Evolutionary conservation across 345 rosid genomes (phyloP).

Genomic region (Lepidium aucheri): DNA sequence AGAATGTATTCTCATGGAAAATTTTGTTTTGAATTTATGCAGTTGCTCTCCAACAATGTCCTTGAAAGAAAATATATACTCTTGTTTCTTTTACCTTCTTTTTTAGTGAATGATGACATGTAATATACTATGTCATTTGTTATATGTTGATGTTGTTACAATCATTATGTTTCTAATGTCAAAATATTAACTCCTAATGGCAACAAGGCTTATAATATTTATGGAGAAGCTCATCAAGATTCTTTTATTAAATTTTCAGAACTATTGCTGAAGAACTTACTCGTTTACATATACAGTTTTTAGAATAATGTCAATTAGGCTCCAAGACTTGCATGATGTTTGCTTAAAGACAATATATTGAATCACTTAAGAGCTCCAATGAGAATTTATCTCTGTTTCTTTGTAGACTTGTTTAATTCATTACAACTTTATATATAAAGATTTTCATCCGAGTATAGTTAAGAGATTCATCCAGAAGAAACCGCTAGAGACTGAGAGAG

Average conservation of each 20-base stretch:
- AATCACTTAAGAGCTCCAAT: no score
- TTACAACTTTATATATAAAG: no score
- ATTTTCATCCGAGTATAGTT: neutral
- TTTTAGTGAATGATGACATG: neutral
- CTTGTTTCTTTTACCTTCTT: neutral
- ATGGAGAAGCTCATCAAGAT: neutral
- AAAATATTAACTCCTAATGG: neutral
- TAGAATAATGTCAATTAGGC: neutral
- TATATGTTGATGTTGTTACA: no score
- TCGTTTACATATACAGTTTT: no score
- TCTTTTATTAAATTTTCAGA: neutral
- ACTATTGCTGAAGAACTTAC: no score
- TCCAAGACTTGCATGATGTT: neutral
- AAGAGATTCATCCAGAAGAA: slow-evolving; percentile 26
- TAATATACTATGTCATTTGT: neutral
- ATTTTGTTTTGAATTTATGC: no score
- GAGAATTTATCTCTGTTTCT: no score
- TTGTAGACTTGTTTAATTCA: no score
- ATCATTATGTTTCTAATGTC: neutral
- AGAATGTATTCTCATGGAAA: no score
- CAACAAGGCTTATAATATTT: neutral
- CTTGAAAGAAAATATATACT: no score
- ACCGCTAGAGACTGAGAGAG: neutral
- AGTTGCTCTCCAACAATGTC: no score
- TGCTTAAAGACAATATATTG: neutral